phyloP scores from a whole-genome alignment of 2,329 filamentous ascomycete species.

The Leptosphaerulina australis region DNA sequence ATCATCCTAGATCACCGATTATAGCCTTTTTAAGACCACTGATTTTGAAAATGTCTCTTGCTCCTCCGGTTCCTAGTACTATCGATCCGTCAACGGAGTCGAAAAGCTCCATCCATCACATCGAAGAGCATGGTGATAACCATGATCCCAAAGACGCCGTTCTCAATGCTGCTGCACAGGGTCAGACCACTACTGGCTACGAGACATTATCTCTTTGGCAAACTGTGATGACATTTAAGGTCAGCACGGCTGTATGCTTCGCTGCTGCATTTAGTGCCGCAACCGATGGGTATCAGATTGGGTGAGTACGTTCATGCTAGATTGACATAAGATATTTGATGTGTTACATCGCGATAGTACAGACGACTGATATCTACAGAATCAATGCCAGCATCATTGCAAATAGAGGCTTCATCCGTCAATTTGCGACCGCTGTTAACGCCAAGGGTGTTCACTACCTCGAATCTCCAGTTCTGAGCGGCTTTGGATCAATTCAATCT shows the following conservation, averaged over 20 bases:
- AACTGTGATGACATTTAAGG: not conserved
- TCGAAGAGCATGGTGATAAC: too few relatives aligned
- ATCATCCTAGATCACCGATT: too few relatives aligned
- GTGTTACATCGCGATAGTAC: too few relatives aligned
- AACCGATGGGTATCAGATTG: conserved; percentile 13
- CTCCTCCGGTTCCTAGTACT: too few relatives aligned
- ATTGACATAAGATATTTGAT: too few relatives aligned
- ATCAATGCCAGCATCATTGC: not conserved
- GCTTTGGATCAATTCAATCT: conserved; percentile 49
- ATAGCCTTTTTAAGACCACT: too few relatives aligned
- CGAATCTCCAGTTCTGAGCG: conserved; percentile 50
- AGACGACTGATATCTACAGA: too few relatives aligned
- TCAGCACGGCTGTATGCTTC: not conserved
- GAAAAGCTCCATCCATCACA: too few relatives aligned
- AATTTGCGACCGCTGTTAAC: not conserved
- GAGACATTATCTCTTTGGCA: not conserved
- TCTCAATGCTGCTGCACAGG: conserved; percentile 3
- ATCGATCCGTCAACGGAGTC: too few relatives aligned
- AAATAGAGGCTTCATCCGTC: not conserved
- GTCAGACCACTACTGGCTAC: not conserved
- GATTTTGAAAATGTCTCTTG: too few relatives aligned
- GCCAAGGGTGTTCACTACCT: not conserved
- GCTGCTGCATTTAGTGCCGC: conserved; percentile 9
- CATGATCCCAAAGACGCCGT: conserved; percentile 1
- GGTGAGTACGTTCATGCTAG: too few relatives aligned